Percentiles rank a stretch among this genome's conserved stretches.
Conservation (phyloP, 257 asterid species). For the Penstemon newberryi region DNA sequence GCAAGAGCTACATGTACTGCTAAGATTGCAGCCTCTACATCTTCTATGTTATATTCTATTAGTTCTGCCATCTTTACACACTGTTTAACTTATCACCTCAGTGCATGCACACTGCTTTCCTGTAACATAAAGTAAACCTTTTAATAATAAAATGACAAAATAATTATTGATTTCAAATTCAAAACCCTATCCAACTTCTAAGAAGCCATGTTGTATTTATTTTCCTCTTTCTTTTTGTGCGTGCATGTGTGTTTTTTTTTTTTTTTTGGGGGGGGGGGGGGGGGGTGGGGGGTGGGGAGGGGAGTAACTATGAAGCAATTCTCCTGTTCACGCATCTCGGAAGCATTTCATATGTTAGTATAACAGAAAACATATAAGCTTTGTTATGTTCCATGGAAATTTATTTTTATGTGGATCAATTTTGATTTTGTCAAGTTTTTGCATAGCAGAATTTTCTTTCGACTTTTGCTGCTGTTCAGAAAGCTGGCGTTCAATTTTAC, state of each 20-base stretch:
- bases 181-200: constrained; percentile 2
- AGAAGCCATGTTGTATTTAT: background rate
- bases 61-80: constrained; percentile 73
- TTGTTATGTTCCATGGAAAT: constrained; percentile 6
- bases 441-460: constrained; percentile 91
- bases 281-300: background rate
- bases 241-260: no score
- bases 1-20: constrained; percentile 98
- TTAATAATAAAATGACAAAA: background rate
- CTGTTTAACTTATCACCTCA: constrained; percentile 79
- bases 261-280: no score
- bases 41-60: constrained; percentile 91
- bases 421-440: constrained; percentile 81
- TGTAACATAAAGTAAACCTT: constrained; percentile 39
- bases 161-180: background rate
- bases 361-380: background rate
- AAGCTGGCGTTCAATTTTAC: constrained; percentile 98
- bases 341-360: constrained; percentile 20
- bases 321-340: background rate
- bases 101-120: constrained; percentile 89
- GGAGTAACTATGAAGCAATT: constrained; percentile 6
- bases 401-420: constrained; percentile 44
- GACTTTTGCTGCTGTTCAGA: constrained; percentile 85
- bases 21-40: constrained; percentile 86
- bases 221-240: no score